Percentiles rank a stretch among this genome's conserved stretches.
Conservation (phyloP, 179 eudicot species). For the Heliamphora pulchella region DNA sequence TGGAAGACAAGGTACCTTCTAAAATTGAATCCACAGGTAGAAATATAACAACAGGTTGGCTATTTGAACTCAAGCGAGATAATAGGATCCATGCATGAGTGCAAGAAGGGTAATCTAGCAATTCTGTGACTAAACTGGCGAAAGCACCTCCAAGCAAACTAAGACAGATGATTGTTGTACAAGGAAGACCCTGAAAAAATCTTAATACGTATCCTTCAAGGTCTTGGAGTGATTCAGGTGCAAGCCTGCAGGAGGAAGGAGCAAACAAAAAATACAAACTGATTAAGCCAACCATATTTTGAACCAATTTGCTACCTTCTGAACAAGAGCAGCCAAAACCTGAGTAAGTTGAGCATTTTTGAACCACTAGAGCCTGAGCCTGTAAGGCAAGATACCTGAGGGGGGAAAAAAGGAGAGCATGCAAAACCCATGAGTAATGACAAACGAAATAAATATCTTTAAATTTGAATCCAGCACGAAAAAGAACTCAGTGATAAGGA, state of each 20-base stretch:
- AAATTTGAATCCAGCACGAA: not conserved
- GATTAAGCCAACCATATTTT: not conserved
- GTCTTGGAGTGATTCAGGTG: slow-evolving; percentile 43
- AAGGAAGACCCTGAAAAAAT: slow-evolving; percentile 59
- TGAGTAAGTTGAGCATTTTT: slow-evolving; percentile 32
- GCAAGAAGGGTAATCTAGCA: slow-evolving; percentile 30
- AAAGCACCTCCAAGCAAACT: slow-evolving; percentile 57
- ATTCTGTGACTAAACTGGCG: slow-evolving; percentile 45
- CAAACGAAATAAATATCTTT: not conserved
- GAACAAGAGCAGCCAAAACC: slow-evolving; percentile 23
- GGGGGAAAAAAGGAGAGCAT: not conserved
- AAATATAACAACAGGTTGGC: slow-evolving; percentile 52
- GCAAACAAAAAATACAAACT: slow-evolving; percentile 5
- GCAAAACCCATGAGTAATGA: not conserved
- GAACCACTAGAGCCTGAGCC: slow-evolving; percentile 18
- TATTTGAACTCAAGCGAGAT: slow-evolving; percentile 52
- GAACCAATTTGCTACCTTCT: not conserved
- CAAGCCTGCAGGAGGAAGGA: slow-evolving; percentile 38
- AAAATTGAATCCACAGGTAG: slow-evolving; percentile 53
- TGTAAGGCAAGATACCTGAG: slow-evolving; percentile 23
- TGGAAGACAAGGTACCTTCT: slow-evolving; percentile 43
- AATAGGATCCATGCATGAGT: slow-evolving; percentile 52
- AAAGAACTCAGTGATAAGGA: slow-evolving; percentile 23
- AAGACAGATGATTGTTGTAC: slow-evolving; percentile 49
- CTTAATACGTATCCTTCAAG: slow-evolving; percentile 34